Evolutionary conservation across 345 rosid genomes (phyloP).

Genomic region (Heritiera littoralis): DNA sequence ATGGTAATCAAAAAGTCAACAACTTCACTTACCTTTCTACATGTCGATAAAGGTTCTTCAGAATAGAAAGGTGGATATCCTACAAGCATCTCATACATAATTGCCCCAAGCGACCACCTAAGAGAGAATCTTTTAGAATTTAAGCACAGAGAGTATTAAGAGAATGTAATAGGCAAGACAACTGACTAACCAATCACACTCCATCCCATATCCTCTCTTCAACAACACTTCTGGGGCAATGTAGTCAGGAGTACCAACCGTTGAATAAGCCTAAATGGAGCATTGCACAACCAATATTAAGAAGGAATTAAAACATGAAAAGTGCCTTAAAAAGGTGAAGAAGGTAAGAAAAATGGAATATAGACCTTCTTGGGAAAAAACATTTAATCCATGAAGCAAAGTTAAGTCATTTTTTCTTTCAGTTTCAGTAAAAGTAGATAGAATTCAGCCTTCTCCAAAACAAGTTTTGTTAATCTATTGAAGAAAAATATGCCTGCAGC

Average conservation of each 20-base stretch:
- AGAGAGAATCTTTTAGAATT: conserved; percentile 20
- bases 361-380: background rate
- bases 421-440: background rate
- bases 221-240: conserved; percentile 50
- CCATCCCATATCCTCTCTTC: conserved; percentile 56
- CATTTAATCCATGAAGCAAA: background rate
- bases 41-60: conserved; percentile 47
- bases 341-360: background rate
- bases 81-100: conserved; percentile 52
- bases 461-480: conserved; percentile 1
- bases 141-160: conserved; percentile 13
- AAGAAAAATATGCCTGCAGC: background rate
- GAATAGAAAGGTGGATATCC: conserved; percentile 55
- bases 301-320: background rate
- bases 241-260: conserved; percentile 52
- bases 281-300: conserved; percentile 18
- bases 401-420: background rate
- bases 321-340: background rate
- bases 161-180: conserved; percentile 20
- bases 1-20: conserved; percentile 23
- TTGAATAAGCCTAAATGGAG: conserved; percentile 42
- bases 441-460: conserved; percentile 11
- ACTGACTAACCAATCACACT: conserved; percentile 47
- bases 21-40: conserved; percentile 45
- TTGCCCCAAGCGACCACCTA: conserved; percentile 58